Conservation (phyloP, 164 flowering plant genomes). For the Annona squamosa region DNA sequence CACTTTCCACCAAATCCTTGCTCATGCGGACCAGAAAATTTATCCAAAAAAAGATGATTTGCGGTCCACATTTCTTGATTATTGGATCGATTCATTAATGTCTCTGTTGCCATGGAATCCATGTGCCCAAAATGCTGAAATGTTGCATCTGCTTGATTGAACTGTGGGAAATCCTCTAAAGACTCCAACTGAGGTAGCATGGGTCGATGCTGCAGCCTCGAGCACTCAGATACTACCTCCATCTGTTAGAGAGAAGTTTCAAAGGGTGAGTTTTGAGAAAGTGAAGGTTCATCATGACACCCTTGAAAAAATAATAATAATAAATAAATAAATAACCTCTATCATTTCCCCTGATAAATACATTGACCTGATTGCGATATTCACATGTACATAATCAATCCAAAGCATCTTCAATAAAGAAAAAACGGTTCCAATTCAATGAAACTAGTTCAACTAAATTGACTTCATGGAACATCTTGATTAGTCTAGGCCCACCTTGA, state of each 20-base stretch:
- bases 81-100: conserved; percentile 32
- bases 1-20: neutral
- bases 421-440: neutral
- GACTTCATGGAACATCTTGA: too few species aligned
- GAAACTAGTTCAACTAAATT: neutral
- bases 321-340: too few species aligned
- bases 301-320: neutral
- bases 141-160: conserved; percentile 18
- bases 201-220: conserved; percentile 66
- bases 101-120: conserved; percentile 27
- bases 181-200: conserved; percentile 56
- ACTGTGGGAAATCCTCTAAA: conserved; percentile 49
- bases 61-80: conserved; percentile 28
- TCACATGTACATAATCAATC: neutral
- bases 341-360: too few species aligned
- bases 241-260: conserved; percentile 31
- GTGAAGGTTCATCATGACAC: neutral
- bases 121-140: conserved; percentile 17
- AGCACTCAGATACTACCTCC: conserved; percentile 72
- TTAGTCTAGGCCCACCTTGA: neutral
- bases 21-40: conserved; percentile 27
- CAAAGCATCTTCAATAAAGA: neutral
- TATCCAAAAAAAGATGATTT: conserved; percentile 22
- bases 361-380: too few species aligned
- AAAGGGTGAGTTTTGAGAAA: neutral